Conservation (phyloP, 495 filamentous ascomycete species). For the Xylaria sp. region DNA sequence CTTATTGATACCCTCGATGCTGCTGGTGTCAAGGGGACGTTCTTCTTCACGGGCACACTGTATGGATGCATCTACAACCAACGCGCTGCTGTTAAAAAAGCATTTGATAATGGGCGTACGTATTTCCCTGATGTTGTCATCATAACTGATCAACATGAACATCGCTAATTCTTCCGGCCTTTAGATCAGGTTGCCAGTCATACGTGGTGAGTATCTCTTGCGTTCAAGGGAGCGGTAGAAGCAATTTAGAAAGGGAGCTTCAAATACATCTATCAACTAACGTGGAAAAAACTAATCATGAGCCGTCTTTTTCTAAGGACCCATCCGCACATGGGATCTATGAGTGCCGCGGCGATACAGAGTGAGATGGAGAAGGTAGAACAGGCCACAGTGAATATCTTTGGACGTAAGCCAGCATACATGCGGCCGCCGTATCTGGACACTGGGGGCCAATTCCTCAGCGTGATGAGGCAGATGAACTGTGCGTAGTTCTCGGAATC, state of each 20-base stretch:
- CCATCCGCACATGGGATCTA: slow-evolving; percentile 52
- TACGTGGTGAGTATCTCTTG: slow-evolving; percentile 48
- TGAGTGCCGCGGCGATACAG: slow-evolving; percentile 48
- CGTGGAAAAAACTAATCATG: not conserved
- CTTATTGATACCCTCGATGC: slow-evolving; percentile 41
- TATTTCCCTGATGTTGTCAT: not conserved
- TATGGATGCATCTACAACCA: slow-evolving; percentile 64
- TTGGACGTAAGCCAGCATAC: slow-evolving; percentile 61
- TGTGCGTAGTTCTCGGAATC: too few relatives aligned
- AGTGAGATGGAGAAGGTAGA: slow-evolving; percentile 59
- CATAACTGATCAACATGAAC: not conserved
- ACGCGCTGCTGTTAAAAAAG: slow-evolving; percentile 54
- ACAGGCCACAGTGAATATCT: slow-evolving; percentile 58
- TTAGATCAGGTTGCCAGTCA: slow-evolving; percentile 58
- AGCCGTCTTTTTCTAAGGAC: slow-evolving; percentile 40
- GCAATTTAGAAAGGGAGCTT: not conserved
- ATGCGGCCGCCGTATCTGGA: slow-evolving; percentile 61
- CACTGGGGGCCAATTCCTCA: slow-evolving; percentile 52
- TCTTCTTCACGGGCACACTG: slow-evolving; percentile 63
- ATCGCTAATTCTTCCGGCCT: not conserved
- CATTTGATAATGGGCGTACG: slow-evolving; percentile 51
- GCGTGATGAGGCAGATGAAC: slow-evolving; percentile 53
- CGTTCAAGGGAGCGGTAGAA: not conserved
- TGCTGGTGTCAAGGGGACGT: slow-evolving; percentile 56
- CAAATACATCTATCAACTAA: not conserved